Evolutionary conservation across 2,329 filamentous ascomycete genomes (phyloP), one percentile per base, ranked within the genome.

Genomic region (Colletotrichum limetticola): DNA sequence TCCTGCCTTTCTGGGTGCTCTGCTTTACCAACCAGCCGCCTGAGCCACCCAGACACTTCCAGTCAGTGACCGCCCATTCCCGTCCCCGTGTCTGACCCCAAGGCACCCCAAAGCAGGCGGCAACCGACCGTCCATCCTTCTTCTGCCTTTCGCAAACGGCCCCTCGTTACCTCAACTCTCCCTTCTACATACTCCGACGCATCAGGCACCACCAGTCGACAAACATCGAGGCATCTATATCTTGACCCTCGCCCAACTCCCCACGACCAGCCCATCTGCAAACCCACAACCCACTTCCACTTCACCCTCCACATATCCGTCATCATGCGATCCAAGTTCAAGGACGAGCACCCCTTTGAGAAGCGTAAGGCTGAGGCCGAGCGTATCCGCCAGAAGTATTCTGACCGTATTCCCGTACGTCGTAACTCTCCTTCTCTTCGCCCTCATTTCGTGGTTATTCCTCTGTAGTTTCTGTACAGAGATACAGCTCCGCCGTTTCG

Each of bases 341-440:
- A 99, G 95, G 97, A 99, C 92, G 97, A 98, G 91, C 97, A 98
- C 86, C 95, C 95, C 80, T 98, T 98, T 85, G 97, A 98, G 93
- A 99, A 99, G 94, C 95, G 97, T 88, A 98, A 98, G 94, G 97
- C 97, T 77, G 97, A 99, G 88, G 97, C 97, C 83, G 97, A 99
- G 90, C 95, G 97, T 85, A 98, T 98, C 85, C 95, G 97, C 78
- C 95, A 98, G 89, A 99, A 99, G 87, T 99, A 99, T 85, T 92
- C 95, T 78, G 97, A 99, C 85, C 95, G 97, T 80, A 99, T 99
- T 86, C 97, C 97, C 64, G 97, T 98, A 91, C 84, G 95, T 67
- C 26, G 58, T 58, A 32, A 55, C 52, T 68, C 69, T 35, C 55
- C 30, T 52, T 57, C n/a, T 55, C 19, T 30, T 30, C 14, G 59